phyloP scores from a whole-genome alignment of 495 filamentous ascomycete genomes.

The Tuber umbilicatum region DNA sequence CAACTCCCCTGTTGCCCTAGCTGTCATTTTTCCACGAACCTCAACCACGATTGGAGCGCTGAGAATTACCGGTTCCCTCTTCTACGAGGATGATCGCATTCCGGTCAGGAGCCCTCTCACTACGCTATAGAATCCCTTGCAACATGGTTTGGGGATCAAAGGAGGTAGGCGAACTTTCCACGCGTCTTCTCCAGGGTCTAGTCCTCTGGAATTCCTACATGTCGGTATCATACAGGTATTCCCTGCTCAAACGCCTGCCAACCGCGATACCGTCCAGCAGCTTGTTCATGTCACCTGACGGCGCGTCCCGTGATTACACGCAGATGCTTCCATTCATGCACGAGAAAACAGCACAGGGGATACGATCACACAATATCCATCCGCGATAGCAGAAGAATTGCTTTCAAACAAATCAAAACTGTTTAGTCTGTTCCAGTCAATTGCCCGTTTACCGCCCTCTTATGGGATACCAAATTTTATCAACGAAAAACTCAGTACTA shows the following conservation, averaged over 20 bases:
- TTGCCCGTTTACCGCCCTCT: not conserved
- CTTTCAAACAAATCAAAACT: not conserved
- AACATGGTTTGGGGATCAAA: not conserved
- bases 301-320: constrained; percentile 9
- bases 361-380: not conserved
- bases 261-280: not conserved
- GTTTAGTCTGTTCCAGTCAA: not conserved
- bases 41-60: not conserved
- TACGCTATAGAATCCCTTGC: not conserved
- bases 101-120: not conserved
- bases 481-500: not conserved
- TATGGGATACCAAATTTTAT: not conserved
- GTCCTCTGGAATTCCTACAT: constrained; percentile 5
- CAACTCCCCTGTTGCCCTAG: constrained; percentile 1
- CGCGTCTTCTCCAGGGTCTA: not conserved
- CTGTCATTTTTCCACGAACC: not conserved
- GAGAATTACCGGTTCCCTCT: not conserved
- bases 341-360: not conserved
- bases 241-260: constrained; percentile 10
- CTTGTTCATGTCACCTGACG: constrained; percentile 23
- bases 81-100: not conserved
- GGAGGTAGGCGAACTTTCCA: not conserved
- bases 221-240: constrained; percentile 7
- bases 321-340: not conserved
- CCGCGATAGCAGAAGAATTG: not conserved